Evolutionary conservation across 495 filamentous ascomycete species (phyloP), one percentile per base, ranked within the genome.

Genomic region (Aspergillus heteromorphus): DNA sequence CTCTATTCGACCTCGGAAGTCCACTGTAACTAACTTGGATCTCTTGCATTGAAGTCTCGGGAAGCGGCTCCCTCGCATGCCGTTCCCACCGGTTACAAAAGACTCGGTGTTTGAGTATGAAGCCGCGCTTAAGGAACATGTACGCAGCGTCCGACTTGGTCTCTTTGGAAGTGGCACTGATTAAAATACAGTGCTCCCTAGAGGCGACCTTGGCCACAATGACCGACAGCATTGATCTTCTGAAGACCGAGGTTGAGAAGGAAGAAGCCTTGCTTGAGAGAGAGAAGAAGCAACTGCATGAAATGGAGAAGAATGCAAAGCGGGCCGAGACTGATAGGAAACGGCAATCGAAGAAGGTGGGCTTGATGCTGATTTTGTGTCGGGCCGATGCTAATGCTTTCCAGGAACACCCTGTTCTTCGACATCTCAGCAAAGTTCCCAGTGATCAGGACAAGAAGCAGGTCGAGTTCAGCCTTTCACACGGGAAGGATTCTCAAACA

Each of bases 31-130:
- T 49, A 38, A 43, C 36, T 9, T 40, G 17, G 27, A 23, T 19
- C 27, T 34, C 6, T 23, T 51, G 13, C 21, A 40, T 49, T 30
- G 17, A 42, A 77, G 73, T 51, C 65, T 84, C 38, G 73, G 66
- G 45, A 76, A 71, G 54, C 69, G 74, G 38, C 62, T 85, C 13
- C 79, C 80, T 23, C 72, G 75, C 40, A 79, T 83, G 72, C 81
- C 81, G 27, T 84, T 87, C 54, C 84, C 84, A 2, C 79, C 76
- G 7, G 67, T 74, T 40, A 75, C 80, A 5, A 79, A 76, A 53
- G 82, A 81, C 29, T 67, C 74, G 0, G 70, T 78, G 55, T 86
- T 87, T 57, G 79, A 86, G 58, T 79, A 80, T 51, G 82, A 86
- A 49, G 75, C 75, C 57, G 75, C 83, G 18, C 58, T 82, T 9